phyloP scores from a whole-genome alignment of 768 basidiomycete species.

The Tylopilus intermedius region DNA sequence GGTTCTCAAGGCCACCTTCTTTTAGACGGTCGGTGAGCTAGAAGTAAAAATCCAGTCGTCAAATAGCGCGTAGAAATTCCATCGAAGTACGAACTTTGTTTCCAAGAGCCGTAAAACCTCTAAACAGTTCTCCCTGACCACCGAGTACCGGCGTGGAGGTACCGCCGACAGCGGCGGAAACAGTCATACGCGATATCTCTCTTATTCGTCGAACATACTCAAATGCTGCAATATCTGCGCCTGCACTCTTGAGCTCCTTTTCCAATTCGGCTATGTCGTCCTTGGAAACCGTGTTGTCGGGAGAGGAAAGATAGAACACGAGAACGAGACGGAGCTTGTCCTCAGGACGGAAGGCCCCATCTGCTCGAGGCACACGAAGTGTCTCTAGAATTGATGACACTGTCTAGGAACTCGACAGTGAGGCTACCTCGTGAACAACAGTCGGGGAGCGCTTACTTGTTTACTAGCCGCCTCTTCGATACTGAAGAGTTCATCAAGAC shows the following conservation, averaged over 20 bases:
- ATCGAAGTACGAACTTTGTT: slow-evolving; percentile 58
- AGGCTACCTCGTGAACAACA: neutral
- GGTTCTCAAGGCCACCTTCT: slow-evolving; percentile 93
- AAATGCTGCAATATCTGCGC: slow-evolving; percentile 77
- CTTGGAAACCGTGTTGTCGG: slow-evolving; percentile 75
- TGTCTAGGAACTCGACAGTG: slow-evolving; percentile 41
- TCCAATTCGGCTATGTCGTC: slow-evolving; percentile 88
- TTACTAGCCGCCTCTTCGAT: slow-evolving; percentile 87
- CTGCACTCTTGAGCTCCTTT: slow-evolving; percentile 47
- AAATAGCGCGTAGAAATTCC: neutral
- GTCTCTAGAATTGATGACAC: slow-evolving; percentile 77
- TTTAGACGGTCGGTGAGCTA: slow-evolving; percentile 90
- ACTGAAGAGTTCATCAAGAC: slow-evolving; percentile 95
- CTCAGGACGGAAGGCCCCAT: slow-evolving; percentile 58
- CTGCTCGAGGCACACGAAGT: slow-evolving; percentile 69
- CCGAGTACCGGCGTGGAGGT: slow-evolving; percentile 47
- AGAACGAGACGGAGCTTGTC: slow-evolving; percentile 94
- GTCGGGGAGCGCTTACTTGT: slow-evolving; percentile 46
- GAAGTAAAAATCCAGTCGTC: neutral
- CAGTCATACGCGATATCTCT: slow-evolving; percentile 90
- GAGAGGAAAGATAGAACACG: slow-evolving; percentile 89
- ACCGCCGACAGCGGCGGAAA: slow-evolving; percentile 45
- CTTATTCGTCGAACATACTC: slow-evolving; percentile 89
- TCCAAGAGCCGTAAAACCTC: slow-evolving; percentile 88
- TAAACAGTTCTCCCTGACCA: slow-evolving; percentile 81